phyloP scores from a whole-genome alignment of 2,329 filamentous ascomycete genomes.

The Trichoderma endophyticum region DNA sequence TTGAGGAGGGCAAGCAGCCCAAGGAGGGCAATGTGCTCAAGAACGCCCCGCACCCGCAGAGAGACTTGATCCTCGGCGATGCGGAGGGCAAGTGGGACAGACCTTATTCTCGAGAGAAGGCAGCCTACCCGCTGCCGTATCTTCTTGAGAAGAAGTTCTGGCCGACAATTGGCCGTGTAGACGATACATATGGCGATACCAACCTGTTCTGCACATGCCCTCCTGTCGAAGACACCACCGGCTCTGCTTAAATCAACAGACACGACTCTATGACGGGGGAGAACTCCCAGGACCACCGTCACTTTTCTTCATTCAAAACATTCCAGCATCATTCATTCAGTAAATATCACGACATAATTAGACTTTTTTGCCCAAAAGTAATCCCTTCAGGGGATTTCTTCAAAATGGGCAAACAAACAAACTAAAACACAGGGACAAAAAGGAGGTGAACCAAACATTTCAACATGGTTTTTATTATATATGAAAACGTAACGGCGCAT shows the following conservation, averaged over 20 bases:
- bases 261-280: background rate
- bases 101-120: slow-evolving; percentile 75
- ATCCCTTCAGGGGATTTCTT: slow-evolving; percentile 5
- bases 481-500: background rate
- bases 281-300: background rate
- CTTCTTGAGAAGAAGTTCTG: slow-evolving; percentile 97
- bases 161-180: slow-evolving; percentile 80
- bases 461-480: slow-evolving; percentile 25
- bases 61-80: slow-evolving; percentile 66
- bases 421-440: background rate
- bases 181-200: slow-evolving; percentile 86
- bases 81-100: slow-evolving; percentile 67
- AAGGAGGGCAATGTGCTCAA: slow-evolving; percentile 80
- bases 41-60: slow-evolving; percentile 81
- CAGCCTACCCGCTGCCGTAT: slow-evolving; percentile 80
- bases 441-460: slow-evolving; percentile 18
- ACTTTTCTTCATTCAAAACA: background rate
- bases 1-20: slow-evolving; percentile 76
- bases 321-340: background rate
- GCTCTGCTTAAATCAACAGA: slow-evolving; percentile 4
- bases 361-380: background rate
- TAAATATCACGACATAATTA: slow-evolving; percentile 9
- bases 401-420: background rate
- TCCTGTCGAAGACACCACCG: slow-evolving; percentile 65
- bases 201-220: slow-evolving; percentile 96